A percentile compares a stretch with the other conserved stretches of the same genome.
phyloP scores from a whole-genome alignment of 2,329 filamentous ascomycete genomes.

The Harringtonia aguacate region DNA sequence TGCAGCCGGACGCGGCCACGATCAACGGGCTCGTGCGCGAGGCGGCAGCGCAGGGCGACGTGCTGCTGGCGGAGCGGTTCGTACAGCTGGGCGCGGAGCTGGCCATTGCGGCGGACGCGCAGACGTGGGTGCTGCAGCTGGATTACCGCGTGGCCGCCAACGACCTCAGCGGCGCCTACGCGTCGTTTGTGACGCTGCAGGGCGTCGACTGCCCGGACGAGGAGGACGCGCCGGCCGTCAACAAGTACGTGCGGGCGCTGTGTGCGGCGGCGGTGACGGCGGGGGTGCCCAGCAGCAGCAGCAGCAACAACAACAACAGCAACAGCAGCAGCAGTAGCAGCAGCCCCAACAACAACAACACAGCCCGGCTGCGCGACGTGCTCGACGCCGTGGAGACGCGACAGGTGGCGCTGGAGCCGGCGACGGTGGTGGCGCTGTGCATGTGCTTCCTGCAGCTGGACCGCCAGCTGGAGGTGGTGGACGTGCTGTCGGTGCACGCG shows the following conservation, averaged over 20 bases:
- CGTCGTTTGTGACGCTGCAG: conserved; percentile 54
- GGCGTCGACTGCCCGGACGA: conserved; percentile 39
- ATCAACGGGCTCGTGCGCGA: conserved; percentile 69
- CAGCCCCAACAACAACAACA: too few relatives aligned
- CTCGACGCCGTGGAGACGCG: conserved; percentile 63
- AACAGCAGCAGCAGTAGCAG: too few relatives aligned
- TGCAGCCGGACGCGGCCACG: conserved; percentile 54
- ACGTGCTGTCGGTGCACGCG: conserved; percentile 67
- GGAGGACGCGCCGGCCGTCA: conserved; percentile 52
- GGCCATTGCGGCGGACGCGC: conserved; percentile 54
- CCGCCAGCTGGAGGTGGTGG: conserved; percentile 68
- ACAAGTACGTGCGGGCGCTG: conserved; percentile 61
- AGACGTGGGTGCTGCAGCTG: conserved; percentile 65
- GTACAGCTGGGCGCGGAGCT: conserved; percentile 55
- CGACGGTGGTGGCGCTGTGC: conserved; percentile 65
- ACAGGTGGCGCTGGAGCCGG: conserved; percentile 57
- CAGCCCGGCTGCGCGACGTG: conserved; percentile 53
- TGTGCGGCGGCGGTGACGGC: conserved; percentile 31
- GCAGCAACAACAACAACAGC: too few relatives aligned
- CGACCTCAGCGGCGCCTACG: conserved; percentile 60
- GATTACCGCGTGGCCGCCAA: conserved; percentile 62
- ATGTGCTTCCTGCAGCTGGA: conserved; percentile 63
- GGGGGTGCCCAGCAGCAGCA: too few relatives aligned
- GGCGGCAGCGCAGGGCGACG: conserved; percentile 59
- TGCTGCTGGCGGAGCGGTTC: conserved; percentile 64